Evolutionary conservation across 2,329 filamentous ascomycete species (phyloP).

Genomic region (Sporothrix brunneoviolacea): DNA sequence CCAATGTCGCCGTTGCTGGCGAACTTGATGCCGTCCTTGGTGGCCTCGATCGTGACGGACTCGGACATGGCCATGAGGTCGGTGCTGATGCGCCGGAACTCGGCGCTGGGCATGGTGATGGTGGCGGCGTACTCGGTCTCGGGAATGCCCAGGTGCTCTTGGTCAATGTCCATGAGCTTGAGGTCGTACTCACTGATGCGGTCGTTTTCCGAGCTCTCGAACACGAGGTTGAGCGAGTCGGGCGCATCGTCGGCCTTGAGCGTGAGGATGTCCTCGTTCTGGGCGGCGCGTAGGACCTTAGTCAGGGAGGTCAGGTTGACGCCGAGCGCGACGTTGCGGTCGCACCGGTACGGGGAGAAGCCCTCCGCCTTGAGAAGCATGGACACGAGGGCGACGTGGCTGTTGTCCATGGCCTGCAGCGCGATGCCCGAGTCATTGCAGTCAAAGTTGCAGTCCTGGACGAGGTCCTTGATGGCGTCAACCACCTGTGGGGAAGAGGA

Average conservation of each 20-base stretch:
- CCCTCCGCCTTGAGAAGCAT: conserved; percentile 97
- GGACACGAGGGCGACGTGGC: conserved; percentile 94
- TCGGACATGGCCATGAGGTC: conserved; percentile 90
- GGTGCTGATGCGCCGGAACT: conserved; percentile 92
- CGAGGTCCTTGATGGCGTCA: conserved; percentile 97
- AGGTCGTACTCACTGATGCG: conserved; percentile 98
- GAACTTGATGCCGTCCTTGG: conserved; percentile 97
- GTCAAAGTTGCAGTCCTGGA: conserved; percentile 99
- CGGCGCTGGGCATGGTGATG: conserved; percentile 76
- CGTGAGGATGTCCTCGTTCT: conserved; percentile 90
- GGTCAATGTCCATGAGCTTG: conserved; percentile 99
- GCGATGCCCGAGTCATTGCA: conserved; percentile 99
- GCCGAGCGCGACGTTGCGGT: conserved; percentile 96
- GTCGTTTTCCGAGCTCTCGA: conserved; percentile 84
- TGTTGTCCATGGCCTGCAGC: conserved; percentile 99
- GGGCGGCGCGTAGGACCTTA: conserved; percentile 91
- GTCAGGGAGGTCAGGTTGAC: conserved; percentile 95
- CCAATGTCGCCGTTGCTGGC: conserved; percentile 90
- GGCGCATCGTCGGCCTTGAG: conserved; percentile 96
- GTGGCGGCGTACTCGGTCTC: conserved; percentile 97
- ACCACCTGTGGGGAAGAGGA: conserved; percentile 59
- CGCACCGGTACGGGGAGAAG: conserved; percentile 93
- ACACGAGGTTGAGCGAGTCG: conserved; percentile 90
- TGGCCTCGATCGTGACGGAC: conserved; percentile 92
- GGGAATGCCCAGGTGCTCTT: conserved; percentile 97